phyloP scores from a whole-genome alignment of 106 monocot genomes.

The Agapanthus africanus region DNA sequence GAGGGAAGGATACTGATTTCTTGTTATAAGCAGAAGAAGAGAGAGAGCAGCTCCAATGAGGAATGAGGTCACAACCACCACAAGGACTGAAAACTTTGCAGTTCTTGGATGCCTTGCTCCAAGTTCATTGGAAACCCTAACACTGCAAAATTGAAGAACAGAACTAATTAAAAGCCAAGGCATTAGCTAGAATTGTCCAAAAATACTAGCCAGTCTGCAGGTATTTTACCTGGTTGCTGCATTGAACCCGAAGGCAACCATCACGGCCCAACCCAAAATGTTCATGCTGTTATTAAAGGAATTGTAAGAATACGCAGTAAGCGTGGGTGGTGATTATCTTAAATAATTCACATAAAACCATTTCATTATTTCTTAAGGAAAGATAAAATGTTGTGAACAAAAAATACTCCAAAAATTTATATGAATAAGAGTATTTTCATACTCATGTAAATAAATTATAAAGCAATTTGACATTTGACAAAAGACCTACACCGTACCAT shows the following conservation, averaged over 20 bases:
- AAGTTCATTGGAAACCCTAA: conserved; percentile 48
- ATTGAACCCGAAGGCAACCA: conserved; percentile 65
- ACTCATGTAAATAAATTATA: too few species aligned
- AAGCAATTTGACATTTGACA: too few species aligned
- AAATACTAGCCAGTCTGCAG: too few species aligned
- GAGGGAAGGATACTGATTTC: conserved; percentile 21
- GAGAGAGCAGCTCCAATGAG: conserved; percentile 11
- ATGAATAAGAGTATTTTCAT: too few species aligned
- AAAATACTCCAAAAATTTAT: neutral
- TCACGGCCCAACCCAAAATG: conserved; percentile 45
- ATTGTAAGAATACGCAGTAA: too few species aligned
- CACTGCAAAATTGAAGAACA: too few species aligned
- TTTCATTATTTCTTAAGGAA: too few species aligned
- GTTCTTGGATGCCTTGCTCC: conserved; percentile 38
- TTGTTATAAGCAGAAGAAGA: conserved; percentile 6
- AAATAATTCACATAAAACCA: too few species aligned
- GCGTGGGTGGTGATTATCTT: too few species aligned
- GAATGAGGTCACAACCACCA: conserved; percentile 33
- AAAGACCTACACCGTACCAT: too few species aligned
- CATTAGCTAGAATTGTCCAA: too few species aligned
- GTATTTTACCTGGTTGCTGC: conserved; percentile 63
- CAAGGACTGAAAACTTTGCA: conserved; percentile 38
- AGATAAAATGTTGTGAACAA: neutral
- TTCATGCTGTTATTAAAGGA: conserved; percentile 34
- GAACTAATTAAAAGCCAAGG: too few species aligned